phyloP scores from a whole-genome alignment of 805 yeast species.

The Naumovozyma castellii region DNA sequence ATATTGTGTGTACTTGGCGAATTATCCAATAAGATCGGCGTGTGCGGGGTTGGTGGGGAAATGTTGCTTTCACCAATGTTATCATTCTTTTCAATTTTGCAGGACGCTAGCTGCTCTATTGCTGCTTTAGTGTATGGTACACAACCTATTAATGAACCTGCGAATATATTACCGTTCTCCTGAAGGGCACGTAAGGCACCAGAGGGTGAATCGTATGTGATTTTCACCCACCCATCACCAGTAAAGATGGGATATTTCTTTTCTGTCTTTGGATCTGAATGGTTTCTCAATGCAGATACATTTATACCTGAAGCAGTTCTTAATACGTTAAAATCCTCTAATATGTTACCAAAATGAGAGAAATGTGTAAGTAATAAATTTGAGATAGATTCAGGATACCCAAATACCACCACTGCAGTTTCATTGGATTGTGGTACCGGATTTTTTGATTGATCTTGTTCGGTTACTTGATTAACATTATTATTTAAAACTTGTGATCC shows the following conservation, averaged over 20 bases:
- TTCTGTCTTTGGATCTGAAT: slow-evolving; percentile 2
- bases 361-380: slow-evolving; percentile 61
- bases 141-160: slow-evolving; percentile 58
- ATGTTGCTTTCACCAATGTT: slow-evolving; percentile 19
- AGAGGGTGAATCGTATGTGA: slow-evolving; percentile 67
- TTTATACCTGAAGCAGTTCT: slow-evolving; percentile 28
- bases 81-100: slow-evolving; percentile 25
- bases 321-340: slow-evolving; percentile 59
- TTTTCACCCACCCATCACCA: slow-evolving; percentile 85
- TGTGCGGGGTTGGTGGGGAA: not conserved
- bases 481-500: not conserved
- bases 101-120: slow-evolving; percentile 47
- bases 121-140: slow-evolving; percentile 55
- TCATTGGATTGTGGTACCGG: slow-evolving; percentile 26
- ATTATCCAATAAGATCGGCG: too few species aligned
- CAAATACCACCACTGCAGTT: slow-evolving; percentile 67
- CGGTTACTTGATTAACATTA: too few species aligned
- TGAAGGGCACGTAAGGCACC: slow-evolving; percentile 77
- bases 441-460: not conserved
- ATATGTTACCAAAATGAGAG: slow-evolving; percentile 65
- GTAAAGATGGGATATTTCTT: slow-evolving; percentile 59
- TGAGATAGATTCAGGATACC: slow-evolving; percentile 74
- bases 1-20: not conserved
- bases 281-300: slow-evolving; percentile 17
- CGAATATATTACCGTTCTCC: slow-evolving; percentile 68